Conservation (phyloP, 2,329 filamentous ascomycete genomes). For the Verticillium dahliae region DNA sequence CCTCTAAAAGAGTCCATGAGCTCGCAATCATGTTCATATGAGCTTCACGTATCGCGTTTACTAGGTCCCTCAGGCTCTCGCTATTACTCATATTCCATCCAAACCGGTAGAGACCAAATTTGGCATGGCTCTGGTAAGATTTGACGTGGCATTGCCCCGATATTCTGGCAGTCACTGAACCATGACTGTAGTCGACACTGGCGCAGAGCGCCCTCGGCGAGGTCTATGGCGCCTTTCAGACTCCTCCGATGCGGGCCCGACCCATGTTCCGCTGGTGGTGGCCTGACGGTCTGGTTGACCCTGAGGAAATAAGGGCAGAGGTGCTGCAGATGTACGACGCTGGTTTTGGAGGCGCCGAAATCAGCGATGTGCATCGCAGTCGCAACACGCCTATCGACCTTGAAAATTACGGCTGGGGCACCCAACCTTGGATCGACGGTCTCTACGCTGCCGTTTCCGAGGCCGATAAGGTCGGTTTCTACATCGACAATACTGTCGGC, state of each 20-base stretch:
- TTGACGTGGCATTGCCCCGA: not conserved
- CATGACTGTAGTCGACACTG: not conserved
- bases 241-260: slow-evolving; percentile 2
- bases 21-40: not conserved
- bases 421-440: slow-evolving; percentile 5
- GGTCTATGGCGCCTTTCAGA: slow-evolving; percentile 2
- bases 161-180: not conserved
- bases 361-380: slow-evolving; percentile 7
- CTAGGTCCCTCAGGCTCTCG: not conserved
- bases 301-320: slow-evolving; percentile 7
- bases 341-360: slow-evolving; percentile 8
- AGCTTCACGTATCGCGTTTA: not conserved
- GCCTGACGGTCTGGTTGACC: slow-evolving; percentile 6
- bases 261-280: slow-evolving; percentile 10
- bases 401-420: slow-evolving; percentile 3
- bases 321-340: slow-evolving; percentile 5
- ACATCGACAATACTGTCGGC: slow-evolving; percentile 6
- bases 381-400: slow-evolving; percentile 2
- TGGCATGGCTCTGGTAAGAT: not conserved
- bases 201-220: not conserved
- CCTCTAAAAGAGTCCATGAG: not conserved
- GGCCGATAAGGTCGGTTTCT: slow-evolving; percentile 2
- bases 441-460: slow-evolving; percentile 3
- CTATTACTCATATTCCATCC: not conserved
- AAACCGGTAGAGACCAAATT: not conserved